Evolutionary conservation across 148 eudicot species (phyloP), one percentile per base, ranked within the genome.

Genomic region (Bassia scoparia): DNA sequence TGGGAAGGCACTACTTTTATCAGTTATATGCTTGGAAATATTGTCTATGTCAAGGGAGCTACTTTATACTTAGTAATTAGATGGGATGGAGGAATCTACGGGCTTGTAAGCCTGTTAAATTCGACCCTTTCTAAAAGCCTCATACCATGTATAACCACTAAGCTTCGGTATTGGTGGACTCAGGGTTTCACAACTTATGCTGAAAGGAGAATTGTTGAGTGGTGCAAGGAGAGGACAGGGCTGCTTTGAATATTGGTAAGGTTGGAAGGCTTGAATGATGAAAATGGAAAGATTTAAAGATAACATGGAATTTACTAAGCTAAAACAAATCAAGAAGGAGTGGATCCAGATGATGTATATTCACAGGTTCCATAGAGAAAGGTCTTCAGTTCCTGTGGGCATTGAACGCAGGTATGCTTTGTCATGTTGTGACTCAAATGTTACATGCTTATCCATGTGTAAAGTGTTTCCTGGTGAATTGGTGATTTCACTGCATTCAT

Each of bases 171-270:
- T 56, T 0, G 49, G 48, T 33, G 62, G 71, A 9, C 76, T 65
- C 78, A 95, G 98, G 98, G 98, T 44, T 95, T 95, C 78, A 91
- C 98, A 44, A 95, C 98, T 58, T 95, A 95, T 69, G 98, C 98
- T 12, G 98, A 95, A 73, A 79, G 97, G 78, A 86, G 98, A 83
- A 95, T 95, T 73, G 98, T 95, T 68, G 98, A 95, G 98, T 85
- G 53, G 96, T 95, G 74, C 97, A 91, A 88, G 98, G 98, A 74
- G 92, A 89, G 78, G 90, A 91, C 26, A 84, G 53, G 41, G 98
- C 97, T 71, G 86, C 91, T 64, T 75, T 95, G 73, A 91, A 91
- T 84, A 83, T 80, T 74, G 98, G 98, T 74, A 91, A 44, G 97
- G 98, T 77, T 95, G 98, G 98, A 95, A 80, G 80, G 96, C 17